These are phyloP conservation scores for Diutina mesorugosa DNA, from an alignment of 1,139 yeast genomes.

Conservation along the genomic window DNA sequence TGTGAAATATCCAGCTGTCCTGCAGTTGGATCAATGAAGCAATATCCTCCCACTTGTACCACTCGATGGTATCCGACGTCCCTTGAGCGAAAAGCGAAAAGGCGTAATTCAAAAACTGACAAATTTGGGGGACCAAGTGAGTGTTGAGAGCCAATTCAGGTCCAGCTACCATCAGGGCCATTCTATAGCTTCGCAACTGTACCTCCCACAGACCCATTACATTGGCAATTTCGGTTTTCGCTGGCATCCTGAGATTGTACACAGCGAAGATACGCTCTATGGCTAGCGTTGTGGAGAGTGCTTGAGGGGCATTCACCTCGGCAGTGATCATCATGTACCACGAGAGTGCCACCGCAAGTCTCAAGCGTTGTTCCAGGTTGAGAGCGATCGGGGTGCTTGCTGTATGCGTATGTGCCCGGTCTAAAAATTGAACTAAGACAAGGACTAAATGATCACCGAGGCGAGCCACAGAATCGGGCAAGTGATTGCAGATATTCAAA, in stretches of 20 bases:
- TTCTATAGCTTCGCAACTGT: not conserved
- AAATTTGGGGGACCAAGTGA: not conserved
- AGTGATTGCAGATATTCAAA: not conserved
- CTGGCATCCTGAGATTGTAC: not conserved
- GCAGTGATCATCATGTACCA: not conserved
- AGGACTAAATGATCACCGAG: not conserved
- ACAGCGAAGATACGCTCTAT: not conserved
- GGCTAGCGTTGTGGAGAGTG: not conserved
- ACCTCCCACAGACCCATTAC: not conserved
- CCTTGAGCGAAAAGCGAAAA: not conserved
- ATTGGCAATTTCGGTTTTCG: not conserved
- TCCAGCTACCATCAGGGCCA: not conserved
- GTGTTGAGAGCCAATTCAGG: not conserved
- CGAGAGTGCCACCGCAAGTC: not conserved
- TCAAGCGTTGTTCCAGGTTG: not conserved
- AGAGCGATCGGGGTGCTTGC: not conserved
- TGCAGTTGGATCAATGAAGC: not conserved
- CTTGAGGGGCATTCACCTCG: not conserved
- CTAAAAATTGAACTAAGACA: not conserved
- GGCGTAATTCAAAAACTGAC: not conserved
- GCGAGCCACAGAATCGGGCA: not conserved
- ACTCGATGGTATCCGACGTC: not conserved
- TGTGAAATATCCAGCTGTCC: not conserved
- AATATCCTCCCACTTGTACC: not conserved
- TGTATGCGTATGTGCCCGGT: not conserved